Conservation (phyloP, 148 eudicot genomes). For the Bassia scoparia region DNA sequence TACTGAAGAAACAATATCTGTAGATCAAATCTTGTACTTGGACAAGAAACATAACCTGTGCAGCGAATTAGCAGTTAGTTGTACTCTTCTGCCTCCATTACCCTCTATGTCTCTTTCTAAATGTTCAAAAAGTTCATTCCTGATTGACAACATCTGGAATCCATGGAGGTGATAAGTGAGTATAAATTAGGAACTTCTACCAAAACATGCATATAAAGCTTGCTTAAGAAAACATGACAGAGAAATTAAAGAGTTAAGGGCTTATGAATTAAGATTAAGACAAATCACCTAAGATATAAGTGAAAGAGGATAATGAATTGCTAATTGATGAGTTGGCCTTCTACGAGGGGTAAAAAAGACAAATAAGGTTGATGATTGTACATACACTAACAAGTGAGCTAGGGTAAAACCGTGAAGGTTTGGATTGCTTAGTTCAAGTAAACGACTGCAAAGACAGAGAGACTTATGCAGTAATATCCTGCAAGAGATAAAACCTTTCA, state of each 20-base stretch:
- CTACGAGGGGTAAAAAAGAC: slow-evolving; percentile 3
- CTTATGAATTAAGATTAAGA: too few relatives aligned
- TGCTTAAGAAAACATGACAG: slow-evolving; percentile 2
- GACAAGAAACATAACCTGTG: slow-evolving; percentile 53
- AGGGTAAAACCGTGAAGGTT: too few relatives aligned
- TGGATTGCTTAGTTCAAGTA: too few relatives aligned
- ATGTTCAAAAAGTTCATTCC: slow-evolving; percentile 98
- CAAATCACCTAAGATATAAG: too few relatives aligned
- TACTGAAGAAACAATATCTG: background rate
- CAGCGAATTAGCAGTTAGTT: slow-evolving; percentile 76
- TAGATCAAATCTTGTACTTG: background rate
- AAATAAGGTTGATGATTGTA: background rate
- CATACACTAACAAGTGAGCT: background rate
- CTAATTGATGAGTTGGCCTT: background rate
- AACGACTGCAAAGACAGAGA: slow-evolving; percentile 9
- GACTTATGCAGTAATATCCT: too few relatives aligned
- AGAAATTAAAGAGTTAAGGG: too few relatives aligned
- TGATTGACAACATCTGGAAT: slow-evolving; percentile 64
- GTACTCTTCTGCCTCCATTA: slow-evolving; percentile 94
- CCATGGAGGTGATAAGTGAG: slow-evolving; percentile 14
- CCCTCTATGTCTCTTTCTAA: slow-evolving; percentile 92
- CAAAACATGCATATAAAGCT: background rate
- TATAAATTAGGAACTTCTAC: background rate
- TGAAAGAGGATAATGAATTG: too few relatives aligned
- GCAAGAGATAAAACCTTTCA: background rate